Evolutionary conservation across 179 eudicot genomes (phyloP), one percentile per base, ranked within the genome.

Genomic region (Beta corolliflora): DNA sequence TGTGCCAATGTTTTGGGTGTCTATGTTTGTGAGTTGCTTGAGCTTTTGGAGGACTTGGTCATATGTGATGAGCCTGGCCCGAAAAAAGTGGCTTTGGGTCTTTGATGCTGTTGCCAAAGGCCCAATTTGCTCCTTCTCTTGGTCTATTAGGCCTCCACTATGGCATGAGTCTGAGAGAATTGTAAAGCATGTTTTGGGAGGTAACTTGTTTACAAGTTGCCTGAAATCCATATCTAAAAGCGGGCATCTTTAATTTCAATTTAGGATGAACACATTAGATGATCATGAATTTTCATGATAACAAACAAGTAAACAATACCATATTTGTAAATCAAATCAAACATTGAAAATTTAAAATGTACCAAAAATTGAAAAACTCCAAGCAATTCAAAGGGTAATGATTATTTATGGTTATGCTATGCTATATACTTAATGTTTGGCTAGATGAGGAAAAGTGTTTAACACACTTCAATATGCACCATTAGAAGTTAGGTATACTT

Each of bases 81-180:
- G 87, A n/a, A 58, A 67, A 54, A 15, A 75, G 48, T 46, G 74
- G 16, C 54, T 11, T 10, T 19, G 50, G 15, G 7, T 36, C 65
- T 36, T 76, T 4, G 85, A 12, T 29, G 78, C 0, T 0, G 19
- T 4, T 14, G 81, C 59, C 8, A 84, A 77, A 0, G 94, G 96
- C 31, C 94, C 94, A 5, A 92, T 87, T 78, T 92, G 92, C 84
- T 92, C 92, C 45, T 86, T 92, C 77, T 92, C 94, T 79, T 92
- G 88, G 86, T 88, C 90, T 63, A 91, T 92, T 29, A 92, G 88
- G 60, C 96, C 97, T 12, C 97, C 94, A 70, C 97, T 91, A 80
- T 91, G 93, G 86, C 96, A 92, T 50, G 96, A 92, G 41, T 91
- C 94, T 2, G 96, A 92, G 63, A 92, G 85, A 68, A 92, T 85